Evolutionary conservation across 768 basidiomycete genomes (phyloP), one percentile per base, ranked within the genome.

Genomic region (Rhizopogon rudus): DNA sequence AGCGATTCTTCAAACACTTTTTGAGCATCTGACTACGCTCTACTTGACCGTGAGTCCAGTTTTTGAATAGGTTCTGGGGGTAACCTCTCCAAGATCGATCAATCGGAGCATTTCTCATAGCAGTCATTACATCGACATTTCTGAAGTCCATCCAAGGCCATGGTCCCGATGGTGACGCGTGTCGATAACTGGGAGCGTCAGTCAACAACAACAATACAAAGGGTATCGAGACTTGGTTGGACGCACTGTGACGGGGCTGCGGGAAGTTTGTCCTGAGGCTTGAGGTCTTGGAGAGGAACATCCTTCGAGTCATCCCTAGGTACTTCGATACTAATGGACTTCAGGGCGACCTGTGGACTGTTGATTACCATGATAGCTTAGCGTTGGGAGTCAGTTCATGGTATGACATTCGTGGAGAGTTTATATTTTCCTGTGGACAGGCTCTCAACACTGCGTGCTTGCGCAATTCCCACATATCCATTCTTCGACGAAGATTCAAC

Each of bases 31-130:
- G 22, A 40, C 71, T 73, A 7, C 69, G 65, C 0, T 37, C 35
- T n/a, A 72, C 66, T 52, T 71, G 68, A 17, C 33, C 56, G 25
- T 60, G 45, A 2, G 69, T 73, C 71, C 71, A 73, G 41, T 72
- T 72, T 2, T 53, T 58, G 53, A 72, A 72, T 5, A 50, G 33
- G 14, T 57, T 70, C 43, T 67, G 63, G 0, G 71, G 71, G 50
- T 73, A 72, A 44, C 53, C 55, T 5, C n/a, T 13, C 70, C 70
- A 71, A 7, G 43, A 12, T 3, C 3, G 7, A 7, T 52, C 54
- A 31, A 40, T 25, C 1, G 7, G 31, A 33, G 10, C 7, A 10
- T 37, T 13, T 12, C 12, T 37, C 35, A 10, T 13, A 37, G 35
- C 35, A 37, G 35, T 37, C 12, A 5, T 10, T 5, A 3, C 35